Evolutionary conservation across 495 filamentous ascomycete species (phyloP).

Genomic region (Evansstolkia leycettana): DNA sequence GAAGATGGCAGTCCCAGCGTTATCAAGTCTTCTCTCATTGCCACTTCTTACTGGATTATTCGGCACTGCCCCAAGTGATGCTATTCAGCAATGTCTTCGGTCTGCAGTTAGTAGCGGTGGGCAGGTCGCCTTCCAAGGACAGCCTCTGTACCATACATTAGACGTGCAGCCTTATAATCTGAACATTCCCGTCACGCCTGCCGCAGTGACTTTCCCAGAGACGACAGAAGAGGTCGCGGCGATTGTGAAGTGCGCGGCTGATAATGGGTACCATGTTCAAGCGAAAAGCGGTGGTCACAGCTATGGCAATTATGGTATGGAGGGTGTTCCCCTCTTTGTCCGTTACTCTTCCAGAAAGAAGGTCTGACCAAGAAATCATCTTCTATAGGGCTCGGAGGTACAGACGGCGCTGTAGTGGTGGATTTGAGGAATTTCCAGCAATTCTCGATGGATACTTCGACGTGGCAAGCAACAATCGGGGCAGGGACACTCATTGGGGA

Average conservation of each 20-base stretch:
- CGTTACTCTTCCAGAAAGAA: background rate
- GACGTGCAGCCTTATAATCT: slow-evolving; percentile 44
- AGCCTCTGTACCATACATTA: slow-evolving; percentile 7
- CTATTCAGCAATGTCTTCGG: slow-evolving; percentile 14
- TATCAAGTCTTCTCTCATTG: too few species aligned
- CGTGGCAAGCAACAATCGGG: slow-evolving; percentile 50
- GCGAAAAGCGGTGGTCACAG: slow-evolving; percentile 64
- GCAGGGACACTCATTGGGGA: slow-evolving; percentile 50
- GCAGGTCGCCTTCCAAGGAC: slow-evolving; percentile 12
- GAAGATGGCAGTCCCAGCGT: too few species aligned
- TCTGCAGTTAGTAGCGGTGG: slow-evolving; percentile 11
- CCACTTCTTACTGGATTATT: too few species aligned
- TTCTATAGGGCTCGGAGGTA: slow-evolving; percentile 31
- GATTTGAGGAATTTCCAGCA: slow-evolving; percentile 35
- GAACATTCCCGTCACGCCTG: slow-evolving; percentile 45
- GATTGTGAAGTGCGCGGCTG: slow-evolving; percentile 45
- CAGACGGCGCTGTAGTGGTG: slow-evolving; percentile 29
- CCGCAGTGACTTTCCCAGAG: slow-evolving; percentile 48
- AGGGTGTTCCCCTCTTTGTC: background rate
- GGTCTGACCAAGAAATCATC: slow-evolving; percentile 33
- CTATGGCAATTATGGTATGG: slow-evolving; percentile 43
- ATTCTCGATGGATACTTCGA: slow-evolving; percentile 39
- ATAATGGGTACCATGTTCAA: slow-evolving; percentile 47
- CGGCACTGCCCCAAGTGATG: slow-evolving; percentile 1
- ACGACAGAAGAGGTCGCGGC: slow-evolving; percentile 43